Evolutionary conservation across 2,329 filamentous ascomycete genomes (phyloP), one percentile per base, ranked within the genome.

Genomic region (Westerdykella ornata): DNA sequence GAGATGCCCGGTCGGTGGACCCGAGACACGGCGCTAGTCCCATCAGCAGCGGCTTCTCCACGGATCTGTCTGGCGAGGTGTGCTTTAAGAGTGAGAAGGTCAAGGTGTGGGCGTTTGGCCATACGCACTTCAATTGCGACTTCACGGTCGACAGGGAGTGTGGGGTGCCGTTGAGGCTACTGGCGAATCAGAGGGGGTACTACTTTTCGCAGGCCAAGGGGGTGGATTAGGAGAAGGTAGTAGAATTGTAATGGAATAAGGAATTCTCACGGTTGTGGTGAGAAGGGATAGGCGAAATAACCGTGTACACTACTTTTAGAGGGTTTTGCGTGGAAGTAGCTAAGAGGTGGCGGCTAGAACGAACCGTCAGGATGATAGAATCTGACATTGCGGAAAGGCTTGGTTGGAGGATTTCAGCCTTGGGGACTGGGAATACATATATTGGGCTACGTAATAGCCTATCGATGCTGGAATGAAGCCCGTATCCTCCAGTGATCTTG

Each of bases 51-150:
- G 71, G 57, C 5, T 73, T 74, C 46, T 56, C 59, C 1, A 73
- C 67, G 0, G 66, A 74, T 42, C 40, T 73, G 31, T 52, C 53
- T 0, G 18, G 20, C 0, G 53, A 70, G 45, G 3, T 11, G 9
- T 72, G 67, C 48, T 73, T 65, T 46, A 48, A 6, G 4, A 62
- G 49, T 30, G 17, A 13, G 1, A 52, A 46, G 4, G 68, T 72
- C 15, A 66, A 56, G 49, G 19, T 70, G 0, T 75, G 70, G 72
- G 70, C 63, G 1, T 74, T 74, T 53, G 72, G 72, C 0, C 71
- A 75, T 42, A 74, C 71, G 4, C 70, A 74, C 46, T 72, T 59
- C 49, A 73, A 72, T 45, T 72, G 68, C 48, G 67, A 72, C 38
- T 68, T 67, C 43, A 15, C 29, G 31, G 41, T 30, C 16, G 35